phyloP scores from a whole-genome alignment of 257 asterid species.

The Orobanche coerulescens region DNA sequence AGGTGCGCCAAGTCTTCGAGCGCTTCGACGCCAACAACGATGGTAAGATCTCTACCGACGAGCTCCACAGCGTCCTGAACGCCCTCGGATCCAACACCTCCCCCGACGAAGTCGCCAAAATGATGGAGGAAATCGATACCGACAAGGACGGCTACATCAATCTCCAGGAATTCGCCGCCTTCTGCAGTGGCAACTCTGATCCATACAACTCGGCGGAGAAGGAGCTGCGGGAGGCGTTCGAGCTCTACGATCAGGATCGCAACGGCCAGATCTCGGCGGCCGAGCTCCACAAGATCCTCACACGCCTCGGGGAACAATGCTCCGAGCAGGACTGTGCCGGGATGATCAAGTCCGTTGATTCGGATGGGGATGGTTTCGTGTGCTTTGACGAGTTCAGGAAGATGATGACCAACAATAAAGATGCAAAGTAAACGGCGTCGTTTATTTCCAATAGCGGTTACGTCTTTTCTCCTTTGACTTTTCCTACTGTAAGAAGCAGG shows the following conservation, averaged over 20 bases:
- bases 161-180: slow-evolving; percentile 61
- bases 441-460: slow-evolving; percentile 15
- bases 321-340: slow-evolving; percentile 52
- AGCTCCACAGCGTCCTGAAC: slow-evolving; percentile 52
- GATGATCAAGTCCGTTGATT: slow-evolving; percentile 71
- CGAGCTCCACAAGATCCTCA: slow-evolving; percentile 72
- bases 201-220: slow-evolving; percentile 33
- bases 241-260: slow-evolving; percentile 70
- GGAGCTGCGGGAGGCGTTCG: slow-evolving; percentile 78
- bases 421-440: slow-evolving; percentile 9
- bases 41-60: slow-evolving; percentile 74
- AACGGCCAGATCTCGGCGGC: slow-evolving; percentile 66
- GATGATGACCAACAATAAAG: slow-evolving; percentile 59
- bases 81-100: slow-evolving; percentile 66
- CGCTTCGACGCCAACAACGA: slow-evolving; percentile 81
- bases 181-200: slow-evolving; percentile 37
- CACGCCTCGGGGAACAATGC: slow-evolving; percentile 67
- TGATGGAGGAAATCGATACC: slow-evolving; percentile 74
- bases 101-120: slow-evolving; percentile 37
- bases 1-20: slow-evolving; percentile 51
- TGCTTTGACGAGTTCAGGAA: slow-evolving; percentile 58
- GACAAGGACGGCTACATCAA: slow-evolving; percentile 80
- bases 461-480: not conserved
- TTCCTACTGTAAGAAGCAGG: not conserved
- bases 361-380: slow-evolving; percentile 77